Conservation (phyloP, 495 filamentous ascomycete species). For the Peziza echinospora region DNA sequence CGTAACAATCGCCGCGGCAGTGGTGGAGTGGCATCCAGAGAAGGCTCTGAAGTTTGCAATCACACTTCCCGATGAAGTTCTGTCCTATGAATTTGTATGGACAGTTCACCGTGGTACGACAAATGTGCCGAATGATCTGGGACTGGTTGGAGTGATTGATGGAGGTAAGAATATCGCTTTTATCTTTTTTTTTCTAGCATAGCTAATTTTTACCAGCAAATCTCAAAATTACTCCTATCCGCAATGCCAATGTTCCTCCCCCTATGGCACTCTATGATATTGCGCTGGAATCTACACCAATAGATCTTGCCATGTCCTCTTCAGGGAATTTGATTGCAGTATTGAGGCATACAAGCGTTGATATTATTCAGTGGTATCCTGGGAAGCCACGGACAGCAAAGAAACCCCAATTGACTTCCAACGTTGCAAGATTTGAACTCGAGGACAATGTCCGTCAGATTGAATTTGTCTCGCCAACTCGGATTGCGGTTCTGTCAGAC, state of each 20-base stretch:
- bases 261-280: constrained; percentile 77
- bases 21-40: constrained; percentile 64
- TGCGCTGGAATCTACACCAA: constrained; percentile 33
- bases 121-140: constrained; percentile 51
- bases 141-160: constrained; percentile 71
- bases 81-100: constrained; percentile 47
- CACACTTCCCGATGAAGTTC: constrained; percentile 28
- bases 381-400: constrained; percentile 27
- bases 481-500: not conserved
- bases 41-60: constrained; percentile 44
- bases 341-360: constrained; percentile 39
- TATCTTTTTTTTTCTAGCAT: constrained; percentile 6
- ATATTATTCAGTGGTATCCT: constrained; percentile 42
- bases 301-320: constrained; percentile 54
- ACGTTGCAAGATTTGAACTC: constrained; percentile 25
- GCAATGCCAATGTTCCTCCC: constrained; percentile 66
- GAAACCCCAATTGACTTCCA: constrained; percentile 26
- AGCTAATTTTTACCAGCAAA: constrained; percentile 24
- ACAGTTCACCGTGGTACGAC: constrained; percentile 45
- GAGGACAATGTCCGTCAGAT: constrained; percentile 17
- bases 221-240: constrained; percentile 69
- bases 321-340: constrained; percentile 48
- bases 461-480: constrained; percentile 6
- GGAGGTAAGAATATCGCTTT: constrained; percentile 32
- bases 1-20: constrained; percentile 5